Base-by-base conservation (phyloP, 148 eudicot species). In the Cornus suecica region DNA sequence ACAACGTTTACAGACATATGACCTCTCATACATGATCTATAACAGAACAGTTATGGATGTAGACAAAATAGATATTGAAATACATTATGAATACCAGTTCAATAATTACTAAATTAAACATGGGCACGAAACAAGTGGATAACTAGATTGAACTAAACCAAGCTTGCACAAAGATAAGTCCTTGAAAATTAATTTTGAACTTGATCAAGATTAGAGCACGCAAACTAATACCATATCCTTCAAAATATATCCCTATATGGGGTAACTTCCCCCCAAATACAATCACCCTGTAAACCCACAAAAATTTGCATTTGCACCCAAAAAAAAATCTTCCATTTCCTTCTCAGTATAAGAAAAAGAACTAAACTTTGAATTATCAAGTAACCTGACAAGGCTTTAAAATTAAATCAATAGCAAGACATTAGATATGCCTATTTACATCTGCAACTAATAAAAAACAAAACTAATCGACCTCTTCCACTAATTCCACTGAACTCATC, bases 371-470 rank as follows among this genome's bases (percentile, higher is more conserved):
- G 13, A 15, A 70, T 20, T 18, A 58, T 1, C 25, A 58, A 29
- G 29, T 10, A 48, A 65, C 62, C 64, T 70, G 48, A 70, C 26
- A 68, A 10, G n/a, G 9, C 15, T 31, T 68, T 32, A 24, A 68
- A 69, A 56, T 26, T 30, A 62, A 61, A n/a, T 45, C 45, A 69
- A 58, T 45, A 37, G 9, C 42, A 61, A 32, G 73, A 61, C 66
- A 27, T 32, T 30, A 13, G 67, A 60, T 41, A 42, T 71, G 52
- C 75, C 63, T 78, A 71, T 78, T 30, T 78, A 78, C 80, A 78
- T 64, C 76, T 71, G 75, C 69, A 77, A 34, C 71, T 64, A 24
- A 26, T 71, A 18, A 70, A 71, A 78, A 77, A 78, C 76, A 30
- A 51, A 71, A 72, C 30, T 0, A n/a, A 71, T 51, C 22, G 65